Evolutionary conservation across 495 filamentous ascomycete species (phyloP).

Genomic region (Venustampulla echinocandica): DNA sequence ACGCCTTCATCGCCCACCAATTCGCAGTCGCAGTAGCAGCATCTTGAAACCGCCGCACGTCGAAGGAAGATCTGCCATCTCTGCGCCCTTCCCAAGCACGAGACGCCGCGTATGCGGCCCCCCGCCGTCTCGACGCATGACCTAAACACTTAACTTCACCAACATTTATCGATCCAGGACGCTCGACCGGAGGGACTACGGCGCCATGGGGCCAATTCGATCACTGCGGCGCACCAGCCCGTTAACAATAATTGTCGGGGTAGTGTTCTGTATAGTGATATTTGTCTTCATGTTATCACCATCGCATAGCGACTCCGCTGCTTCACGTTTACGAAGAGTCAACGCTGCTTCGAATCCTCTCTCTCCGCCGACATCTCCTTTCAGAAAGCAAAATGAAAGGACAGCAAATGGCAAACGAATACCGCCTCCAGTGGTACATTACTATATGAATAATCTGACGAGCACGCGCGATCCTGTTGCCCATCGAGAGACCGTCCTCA

Average conservation of each 20-base stretch:
- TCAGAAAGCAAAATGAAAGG: slow-evolving; percentile 54
- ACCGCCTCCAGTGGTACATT: slow-evolving; percentile 86
- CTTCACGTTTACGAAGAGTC: slow-evolving; percentile 40
- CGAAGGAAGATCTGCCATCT: background rate
- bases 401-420: slow-evolving; percentile 46
- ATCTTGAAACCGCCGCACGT: background rate
- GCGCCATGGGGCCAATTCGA: slow-evolving; percentile 44
- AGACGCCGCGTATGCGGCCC: background rate
- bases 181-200: slow-evolving; percentile 12
- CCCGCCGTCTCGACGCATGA: slow-evolving; percentile 9
- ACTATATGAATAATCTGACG: slow-evolving; percentile 89
- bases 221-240: slow-evolving; percentile 45
- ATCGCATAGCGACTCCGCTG: slow-evolving; percentile 23
- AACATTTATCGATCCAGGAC: slow-evolving; percentile 18
- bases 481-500: slow-evolving; percentile 78
- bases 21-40: too few species aligned
- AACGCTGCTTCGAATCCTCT: slow-evolving; percentile 62
- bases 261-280: slow-evolving; percentile 43
- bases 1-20: background rate
- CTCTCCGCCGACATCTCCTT: slow-evolving; percentile 78
- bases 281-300: slow-evolving; percentile 42
- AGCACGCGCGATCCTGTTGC: slow-evolving; percentile 61
- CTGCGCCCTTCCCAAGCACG: background rate
- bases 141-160: background rate
- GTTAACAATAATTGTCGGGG: slow-evolving; percentile 40